Evolutionary conservation across 1,284 basidiomycete species (phyloP).

Genomic region (Takashimella koratensis): DNA sequence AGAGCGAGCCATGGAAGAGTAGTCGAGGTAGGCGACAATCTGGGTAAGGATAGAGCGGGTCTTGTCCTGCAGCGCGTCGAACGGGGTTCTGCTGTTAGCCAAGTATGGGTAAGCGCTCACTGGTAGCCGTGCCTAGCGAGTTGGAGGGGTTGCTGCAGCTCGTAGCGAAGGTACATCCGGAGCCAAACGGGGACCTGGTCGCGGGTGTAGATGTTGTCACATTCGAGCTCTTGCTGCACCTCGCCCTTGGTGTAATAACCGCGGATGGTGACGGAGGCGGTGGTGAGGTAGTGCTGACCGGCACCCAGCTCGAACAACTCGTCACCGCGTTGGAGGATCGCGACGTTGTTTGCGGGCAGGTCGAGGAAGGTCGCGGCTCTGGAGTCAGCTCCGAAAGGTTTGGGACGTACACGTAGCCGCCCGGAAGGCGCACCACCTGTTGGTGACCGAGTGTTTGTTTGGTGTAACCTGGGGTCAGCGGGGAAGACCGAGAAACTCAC

Average conservation of each 20-base stretch:
- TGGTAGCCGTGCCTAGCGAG: constrained; percentile 14
- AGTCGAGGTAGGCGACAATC: constrained; percentile 13
- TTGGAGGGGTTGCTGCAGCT: constrained; percentile 9
- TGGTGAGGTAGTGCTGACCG: constrained; percentile 15
- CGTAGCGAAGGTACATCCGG: constrained; percentile 14
- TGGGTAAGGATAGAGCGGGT: constrained; percentile 15
- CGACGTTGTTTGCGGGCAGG: constrained; percentile 15
- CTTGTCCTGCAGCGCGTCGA: constrained; percentile 20
- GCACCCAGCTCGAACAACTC: constrained; percentile 11
- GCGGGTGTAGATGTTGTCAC: constrained; percentile 14
- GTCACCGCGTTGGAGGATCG: constrained; percentile 13
- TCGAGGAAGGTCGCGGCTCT: constrained; percentile 16
- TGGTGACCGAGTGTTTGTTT: constrained; percentile 8
- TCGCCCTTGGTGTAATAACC: constrained; percentile 12
- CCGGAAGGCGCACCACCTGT: constrained; percentile 9
- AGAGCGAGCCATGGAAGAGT: constrained; percentile 11
- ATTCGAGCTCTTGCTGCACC: constrained; percentile 16
- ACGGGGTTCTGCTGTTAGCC: too few relatives aligned
- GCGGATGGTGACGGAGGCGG: constrained; percentile 6
- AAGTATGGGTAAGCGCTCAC: too few relatives aligned
- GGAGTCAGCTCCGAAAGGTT: too few relatives aligned
- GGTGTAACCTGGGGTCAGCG: too few relatives aligned
- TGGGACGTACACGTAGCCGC: constrained; percentile 9
- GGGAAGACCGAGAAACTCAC: too few relatives aligned
- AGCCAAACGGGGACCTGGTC: constrained; percentile 17